A percentile compares a stretch with the other conserved stretches of the same genome.
Evolutionary conservation across 2,329 filamentous ascomycete species (phyloP).

Genomic region (Ophiostoma novo-ulmi): DNA sequence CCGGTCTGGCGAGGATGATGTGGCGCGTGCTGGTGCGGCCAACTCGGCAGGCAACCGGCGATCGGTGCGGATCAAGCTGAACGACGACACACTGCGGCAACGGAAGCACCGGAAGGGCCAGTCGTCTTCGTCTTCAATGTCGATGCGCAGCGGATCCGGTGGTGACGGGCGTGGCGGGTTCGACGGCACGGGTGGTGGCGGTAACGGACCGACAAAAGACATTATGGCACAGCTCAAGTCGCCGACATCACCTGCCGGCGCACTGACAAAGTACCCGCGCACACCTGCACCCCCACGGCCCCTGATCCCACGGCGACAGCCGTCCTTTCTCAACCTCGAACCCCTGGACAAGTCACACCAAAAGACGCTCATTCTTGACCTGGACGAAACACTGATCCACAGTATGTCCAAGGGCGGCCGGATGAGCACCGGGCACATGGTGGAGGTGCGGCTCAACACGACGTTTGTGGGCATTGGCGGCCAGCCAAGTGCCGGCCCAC

Average conservation of each 20-base stretch:
- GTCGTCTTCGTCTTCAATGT: conserved; percentile 36
- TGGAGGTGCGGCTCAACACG: conserved; percentile 85
- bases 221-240: conserved; percentile 84
- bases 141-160: conserved; percentile 34
- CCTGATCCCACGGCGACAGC: conserved; percentile 80
- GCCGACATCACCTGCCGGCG: conserved; percentile 74
- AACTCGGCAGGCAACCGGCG: conserved; percentile 60
- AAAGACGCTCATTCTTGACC: conserved; percentile 91
- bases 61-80: conserved; percentile 85
- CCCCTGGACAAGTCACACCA: conserved; percentile 55
- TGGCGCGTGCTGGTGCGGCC: conserved; percentile 48
- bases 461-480: conserved; percentile 63
- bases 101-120: conserved; percentile 64
- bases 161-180: conserved; percentile 6
- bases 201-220: conserved; percentile 38
- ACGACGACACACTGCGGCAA: conserved; percentile 70
- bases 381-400: conserved; percentile 97
- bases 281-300: conserved; percentile 84
- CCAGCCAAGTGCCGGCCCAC: conserved; percentile 65
- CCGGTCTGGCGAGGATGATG: conserved; percentile 31
- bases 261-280: conserved; percentile 83
- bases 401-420: conserved; percentile 94
- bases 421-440: conserved; percentile 97
- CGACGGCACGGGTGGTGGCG: conserved; percentile 35
- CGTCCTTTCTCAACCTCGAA: conserved; percentile 70